Percentiles rank a stretch among this genome's conserved stretches.
phyloP scores from a whole-genome alignment of 1,284 basidiomycete species.

The Puccinia hordei region DNA sequence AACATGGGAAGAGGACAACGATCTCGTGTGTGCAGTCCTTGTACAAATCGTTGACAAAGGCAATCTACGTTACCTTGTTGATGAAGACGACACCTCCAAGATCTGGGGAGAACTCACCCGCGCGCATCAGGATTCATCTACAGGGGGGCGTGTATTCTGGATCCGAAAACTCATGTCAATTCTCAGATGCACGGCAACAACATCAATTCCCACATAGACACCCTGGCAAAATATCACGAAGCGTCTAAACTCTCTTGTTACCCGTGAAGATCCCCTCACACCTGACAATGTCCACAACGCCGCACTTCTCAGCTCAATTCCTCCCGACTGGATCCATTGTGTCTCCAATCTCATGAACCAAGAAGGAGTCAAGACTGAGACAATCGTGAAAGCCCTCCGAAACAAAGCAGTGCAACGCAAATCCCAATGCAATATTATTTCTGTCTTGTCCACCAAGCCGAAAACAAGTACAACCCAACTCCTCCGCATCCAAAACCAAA shows the following conservation, averaged over 20 bases:
- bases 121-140: neutral
- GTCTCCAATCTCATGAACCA: neutral
- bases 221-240: no score
- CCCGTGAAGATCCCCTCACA: neutral
- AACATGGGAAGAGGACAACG: neutral
- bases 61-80: neutral
- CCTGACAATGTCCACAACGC: neutral
- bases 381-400: neutral
- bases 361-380: neutral
- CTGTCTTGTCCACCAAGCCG: neutral
- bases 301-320: neutral
- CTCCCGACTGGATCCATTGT: neutral
- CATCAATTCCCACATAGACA: no score
- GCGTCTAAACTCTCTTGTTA: no score
- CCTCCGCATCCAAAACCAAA: no score
- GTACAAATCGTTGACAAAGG: neutral
- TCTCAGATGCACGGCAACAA: no score
- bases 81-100: no score
- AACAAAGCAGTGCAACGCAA: neutral
- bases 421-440: neutral
- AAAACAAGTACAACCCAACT: neutral
- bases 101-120: no score
- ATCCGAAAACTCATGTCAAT: neutral
- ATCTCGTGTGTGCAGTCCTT: neutral
- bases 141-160: neutral